These are phyloP conservation scores for Dothistroma septosporum DNA, from an alignment of 2,329 filamentous ascomycete genomes.

Conservation along the genomic window DNA sequence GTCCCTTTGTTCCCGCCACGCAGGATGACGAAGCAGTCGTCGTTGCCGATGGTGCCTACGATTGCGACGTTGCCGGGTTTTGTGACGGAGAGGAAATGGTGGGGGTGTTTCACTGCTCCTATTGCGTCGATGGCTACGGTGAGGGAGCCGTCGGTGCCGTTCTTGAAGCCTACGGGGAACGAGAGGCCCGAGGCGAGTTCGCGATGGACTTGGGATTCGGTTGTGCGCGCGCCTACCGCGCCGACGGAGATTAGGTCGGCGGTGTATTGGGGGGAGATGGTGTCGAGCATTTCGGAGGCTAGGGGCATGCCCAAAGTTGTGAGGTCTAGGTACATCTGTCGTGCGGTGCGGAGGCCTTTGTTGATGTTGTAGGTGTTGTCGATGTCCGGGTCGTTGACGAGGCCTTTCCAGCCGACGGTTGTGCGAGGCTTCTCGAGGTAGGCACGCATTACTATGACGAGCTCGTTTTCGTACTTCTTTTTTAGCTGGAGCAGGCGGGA, in stretches of 20 bases:
- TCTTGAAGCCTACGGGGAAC: conserved; percentile 99
- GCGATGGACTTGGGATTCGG: conserved; percentile 90
- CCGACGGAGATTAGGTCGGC: conserved; percentile 88
- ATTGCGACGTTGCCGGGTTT: conserved; percentile 95
- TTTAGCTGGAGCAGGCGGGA: conserved; percentile 74
- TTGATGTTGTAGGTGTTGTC: conserved; percentile 99
- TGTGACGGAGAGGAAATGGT: conserved; percentile 96
- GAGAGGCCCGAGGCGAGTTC: conserved; percentile 90
- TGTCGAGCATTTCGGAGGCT: conserved; percentile 96
- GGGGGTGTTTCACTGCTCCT: conserved; percentile 82
- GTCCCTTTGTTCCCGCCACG: conserved; percentile 88
- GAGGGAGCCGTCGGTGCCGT: conserved; percentile 89
- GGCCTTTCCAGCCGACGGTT: conserved; percentile 96
- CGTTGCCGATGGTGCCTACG: conserved; percentile 88
- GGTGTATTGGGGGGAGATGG: conserved; percentile 94
- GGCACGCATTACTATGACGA: conserved; percentile 93
- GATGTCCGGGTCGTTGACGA: conserved; percentile 98
- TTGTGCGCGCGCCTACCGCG: conserved; percentile 92
- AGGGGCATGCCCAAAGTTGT: conserved; percentile 92
- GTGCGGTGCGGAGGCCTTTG: conserved; percentile 82
- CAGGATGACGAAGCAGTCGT: conserved; percentile 95
- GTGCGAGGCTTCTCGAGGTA: conserved; percentile 99
- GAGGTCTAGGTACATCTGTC: conserved; percentile 89
- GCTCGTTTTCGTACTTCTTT: conserved; percentile 81
- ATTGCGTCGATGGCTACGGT: conserved; percentile 93